Conservation (phyloP, 2,329 filamentous ascomycete genomes). For the Talaromyces verruculosus region DNA sequence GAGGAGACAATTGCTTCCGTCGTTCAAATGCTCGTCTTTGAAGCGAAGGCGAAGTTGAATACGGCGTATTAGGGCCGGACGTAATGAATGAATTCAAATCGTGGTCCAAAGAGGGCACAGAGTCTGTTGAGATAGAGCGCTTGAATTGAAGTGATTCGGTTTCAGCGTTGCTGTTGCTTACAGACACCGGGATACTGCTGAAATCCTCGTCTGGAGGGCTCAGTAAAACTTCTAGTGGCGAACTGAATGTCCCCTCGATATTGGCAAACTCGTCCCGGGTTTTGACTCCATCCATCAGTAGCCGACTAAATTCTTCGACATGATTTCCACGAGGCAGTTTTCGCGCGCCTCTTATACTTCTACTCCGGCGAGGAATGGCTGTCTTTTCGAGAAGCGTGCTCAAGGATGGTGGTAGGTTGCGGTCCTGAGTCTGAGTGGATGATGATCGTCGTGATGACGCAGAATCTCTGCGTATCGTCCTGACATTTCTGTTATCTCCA, state of each 20-base stretch:
- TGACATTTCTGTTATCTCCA: slow-evolving; percentile 23
- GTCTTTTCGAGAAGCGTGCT: slow-evolving; percentile 61
- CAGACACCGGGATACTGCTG: slow-evolving; percentile 38
- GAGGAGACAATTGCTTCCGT: slow-evolving; percentile 51
- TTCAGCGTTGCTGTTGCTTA: slow-evolving; percentile 48
- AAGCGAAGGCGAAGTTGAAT: slow-evolving; percentile 40
- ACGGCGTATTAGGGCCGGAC: slow-evolving; percentile 45
- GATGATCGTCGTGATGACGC: slow-evolving; percentile 28
- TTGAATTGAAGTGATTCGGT: slow-evolving; percentile 47
- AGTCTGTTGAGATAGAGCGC: slow-evolving; percentile 59
- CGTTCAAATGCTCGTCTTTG: slow-evolving; percentile 40
- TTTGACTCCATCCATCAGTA: slow-evolving; percentile 54
- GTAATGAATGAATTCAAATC: slow-evolving; percentile 52
- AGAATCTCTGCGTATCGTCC: slow-evolving; percentile 25
- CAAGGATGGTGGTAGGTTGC: slow-evolving; percentile 55
- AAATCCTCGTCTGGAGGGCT: slow-evolving; percentile 53
- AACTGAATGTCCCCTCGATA: slow-evolving; percentile 43
- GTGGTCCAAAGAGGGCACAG: slow-evolving; percentile 55
- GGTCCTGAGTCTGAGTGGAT: slow-evolving; percentile 32
- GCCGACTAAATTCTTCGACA: slow-evolving; percentile 55
- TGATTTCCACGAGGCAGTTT: slow-evolving; percentile 43
- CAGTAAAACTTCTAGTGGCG: slow-evolving; percentile 56
- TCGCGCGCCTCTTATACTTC: slow-evolving; percentile 41
- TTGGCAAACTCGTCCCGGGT: slow-evolving; percentile 50
- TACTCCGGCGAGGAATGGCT: slow-evolving; percentile 51